Conservation (phyloP, 2,329 filamentous ascomycete species). For the Neocatenulostroma microsporum region DNA sequence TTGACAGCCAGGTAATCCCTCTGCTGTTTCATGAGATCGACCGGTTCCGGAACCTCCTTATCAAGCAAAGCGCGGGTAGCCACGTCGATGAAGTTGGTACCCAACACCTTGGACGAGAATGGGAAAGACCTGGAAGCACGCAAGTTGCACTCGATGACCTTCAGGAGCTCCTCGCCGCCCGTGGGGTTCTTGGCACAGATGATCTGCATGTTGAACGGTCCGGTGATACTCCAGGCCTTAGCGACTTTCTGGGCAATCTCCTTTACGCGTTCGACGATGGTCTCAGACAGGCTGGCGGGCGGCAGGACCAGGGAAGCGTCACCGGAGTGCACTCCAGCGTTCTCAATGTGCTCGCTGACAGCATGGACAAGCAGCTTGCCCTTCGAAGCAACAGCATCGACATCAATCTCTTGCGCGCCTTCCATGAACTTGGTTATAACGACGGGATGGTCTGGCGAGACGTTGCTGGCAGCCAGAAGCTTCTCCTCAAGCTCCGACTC, state of each 20-base stretch:
- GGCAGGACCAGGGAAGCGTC: constrained; percentile 93
- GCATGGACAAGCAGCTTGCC: constrained; percentile 87
- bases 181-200: constrained; percentile 81
- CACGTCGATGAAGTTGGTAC: constrained; percentile 92
- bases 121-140: constrained; percentile 97
- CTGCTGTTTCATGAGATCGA: constrained; percentile 81
- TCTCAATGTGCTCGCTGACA: constrained; percentile 90
- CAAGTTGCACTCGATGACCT: constrained; percentile 98
- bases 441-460: constrained; percentile 93
- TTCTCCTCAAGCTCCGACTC: constrained; percentile 89
- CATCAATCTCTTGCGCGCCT: constrained; percentile 91
- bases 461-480: constrained; percentile 78
- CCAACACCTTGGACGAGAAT: constrained; percentile 94
- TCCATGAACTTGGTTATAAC: constrained; percentile 99
- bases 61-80: constrained; percentile 88
- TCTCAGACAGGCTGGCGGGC: constrained; percentile 68
- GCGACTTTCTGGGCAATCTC: constrained; percentile 94
- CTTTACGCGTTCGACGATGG: constrained; percentile 79
- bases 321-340: constrained; percentile 95
- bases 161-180: constrained; percentile 67
- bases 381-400: constrained; percentile 81
- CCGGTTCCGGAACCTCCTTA: constrained; percentile 72
- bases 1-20: constrained; percentile 93
- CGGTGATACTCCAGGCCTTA: constrained; percentile 93
- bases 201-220: constrained; percentile 99